These are phyloP conservation scores for Rhodotorula sp. DNA, from an alignment of 1,284 basidiomycete species.

Conservation along the genomic window DNA sequence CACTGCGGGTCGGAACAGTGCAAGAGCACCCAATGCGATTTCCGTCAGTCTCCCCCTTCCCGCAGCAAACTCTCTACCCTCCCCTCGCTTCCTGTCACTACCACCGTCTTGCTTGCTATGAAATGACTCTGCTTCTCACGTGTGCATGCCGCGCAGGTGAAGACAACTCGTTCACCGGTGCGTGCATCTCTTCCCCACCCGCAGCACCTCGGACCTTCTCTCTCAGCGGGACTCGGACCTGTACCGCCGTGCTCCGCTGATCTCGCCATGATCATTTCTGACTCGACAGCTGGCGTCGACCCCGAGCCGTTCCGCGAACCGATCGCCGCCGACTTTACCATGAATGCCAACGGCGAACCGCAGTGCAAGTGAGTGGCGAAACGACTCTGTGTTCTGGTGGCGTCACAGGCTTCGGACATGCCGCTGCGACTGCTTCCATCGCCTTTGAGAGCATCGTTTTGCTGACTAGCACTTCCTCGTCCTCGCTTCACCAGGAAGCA, in stretches of 20 bases:
- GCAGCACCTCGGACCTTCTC: background rate
- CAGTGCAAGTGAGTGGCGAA: conserved; percentile 22
- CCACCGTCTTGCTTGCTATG: background rate
- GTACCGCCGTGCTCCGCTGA: background rate
- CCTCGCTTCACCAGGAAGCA: conserved; percentile 11
- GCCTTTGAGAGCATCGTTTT: background rate
- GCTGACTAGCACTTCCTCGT: too few species aligned
- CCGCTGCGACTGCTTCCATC: background rate
- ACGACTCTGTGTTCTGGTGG: too few species aligned
- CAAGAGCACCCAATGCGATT: conserved; percentile 18
- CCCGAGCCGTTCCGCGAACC: conserved; percentile 13
- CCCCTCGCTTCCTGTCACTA: background rate
- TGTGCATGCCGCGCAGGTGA: conserved; percentile 8
- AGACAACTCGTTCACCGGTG: conserved; percentile 34
- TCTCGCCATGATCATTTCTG: background rate
- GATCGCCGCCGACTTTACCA: conserved; percentile 19
- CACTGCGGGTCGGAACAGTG: conserved; percentile 28
- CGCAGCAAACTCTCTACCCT: background rate
- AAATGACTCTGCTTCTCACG: background rate
- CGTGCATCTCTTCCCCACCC: background rate
- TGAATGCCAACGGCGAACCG: conserved; percentile 30
- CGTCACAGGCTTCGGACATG: too few species aligned
- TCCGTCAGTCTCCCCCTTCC: conserved; percentile 4
- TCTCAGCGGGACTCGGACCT: background rate
- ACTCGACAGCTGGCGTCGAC: conserved; percentile 8